Evolutionary conservation across 2,329 filamentous ascomycete genomes (phyloP).

Genomic region (Fusarium annulatum): DNA sequence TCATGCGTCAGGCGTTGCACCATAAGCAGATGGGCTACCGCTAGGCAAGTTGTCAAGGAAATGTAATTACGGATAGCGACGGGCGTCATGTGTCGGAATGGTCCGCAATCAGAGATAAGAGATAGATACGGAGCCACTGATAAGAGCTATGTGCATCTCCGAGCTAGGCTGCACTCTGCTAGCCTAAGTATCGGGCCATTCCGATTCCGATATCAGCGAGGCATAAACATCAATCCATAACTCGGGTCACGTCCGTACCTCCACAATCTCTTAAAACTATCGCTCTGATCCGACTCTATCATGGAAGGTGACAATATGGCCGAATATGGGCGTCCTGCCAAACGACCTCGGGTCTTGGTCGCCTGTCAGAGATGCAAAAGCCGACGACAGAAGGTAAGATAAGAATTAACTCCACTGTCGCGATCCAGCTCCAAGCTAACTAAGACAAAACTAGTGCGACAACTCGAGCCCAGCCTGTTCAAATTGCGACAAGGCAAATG

Average conservation of each 20-base stretch:
- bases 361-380: neutral
- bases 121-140: neutral
- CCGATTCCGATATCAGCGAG: neutral
- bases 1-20: neutral
- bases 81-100: neutral
- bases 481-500: neutral
- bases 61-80: neutral
- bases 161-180: neutral
- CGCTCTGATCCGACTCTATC: neutral
- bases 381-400: neutral
- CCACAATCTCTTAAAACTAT: neutral
- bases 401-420: neutral
- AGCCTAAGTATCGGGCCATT: neutral
- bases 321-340: neutral
- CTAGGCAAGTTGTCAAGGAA: neutral
- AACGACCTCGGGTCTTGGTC: neutral
- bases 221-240: neutral
- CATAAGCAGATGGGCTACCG: neutral
- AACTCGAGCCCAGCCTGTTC: neutral
- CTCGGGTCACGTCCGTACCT: neutral
- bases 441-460: neutral
- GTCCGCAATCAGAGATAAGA: neutral
- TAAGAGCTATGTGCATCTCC: neutral
- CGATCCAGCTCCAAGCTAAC: neutral
- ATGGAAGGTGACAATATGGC: neutral